phyloP scores from a whole-genome alignment of 164 flowering plant species.

The Houttuynia cordata region DNA sequence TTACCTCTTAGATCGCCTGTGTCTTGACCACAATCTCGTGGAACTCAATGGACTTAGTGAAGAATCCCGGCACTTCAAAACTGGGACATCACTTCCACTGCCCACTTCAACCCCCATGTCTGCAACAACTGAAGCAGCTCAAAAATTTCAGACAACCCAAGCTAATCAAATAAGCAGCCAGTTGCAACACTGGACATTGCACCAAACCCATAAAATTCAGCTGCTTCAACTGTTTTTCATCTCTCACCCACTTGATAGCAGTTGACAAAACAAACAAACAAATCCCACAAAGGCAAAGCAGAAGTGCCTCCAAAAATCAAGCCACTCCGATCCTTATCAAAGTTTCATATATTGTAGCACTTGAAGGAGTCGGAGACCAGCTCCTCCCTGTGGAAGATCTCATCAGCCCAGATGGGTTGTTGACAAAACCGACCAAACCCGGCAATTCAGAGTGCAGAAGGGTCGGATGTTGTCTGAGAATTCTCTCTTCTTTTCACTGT shows the following conservation, averaged over 20 bases:
- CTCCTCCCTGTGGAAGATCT: neutral
- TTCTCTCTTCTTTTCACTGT: constrained; percentile 11
- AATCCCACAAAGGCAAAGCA: neutral
- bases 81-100: constrained; percentile 18
- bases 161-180: neutral
- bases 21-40: constrained; percentile 26
- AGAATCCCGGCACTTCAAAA: constrained; percentile 18
- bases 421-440: constrained; percentile 22
- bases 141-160: constrained; percentile 4
- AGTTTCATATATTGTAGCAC: too few relatives aligned
- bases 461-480: constrained; percentile 7
- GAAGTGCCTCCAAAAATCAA: neutral
- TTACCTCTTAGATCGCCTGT: constrained; percentile 43
- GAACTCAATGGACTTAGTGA: constrained; percentile 21
- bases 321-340: neutral
- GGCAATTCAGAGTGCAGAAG: constrained; percentile 10
- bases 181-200: neutral
- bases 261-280: neutral
- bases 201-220: neutral
- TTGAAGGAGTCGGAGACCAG: neutral
- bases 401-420: constrained; percentile 14
- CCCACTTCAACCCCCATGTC: constrained; percentile 13
- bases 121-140: constrained; percentile 7
- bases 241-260: neutral
- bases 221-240: neutral